Evolutionary conservation across 192 early-diverging fungal species (phyloP).

Genomic region (Lunasporangiospora selenospora): DNA sequence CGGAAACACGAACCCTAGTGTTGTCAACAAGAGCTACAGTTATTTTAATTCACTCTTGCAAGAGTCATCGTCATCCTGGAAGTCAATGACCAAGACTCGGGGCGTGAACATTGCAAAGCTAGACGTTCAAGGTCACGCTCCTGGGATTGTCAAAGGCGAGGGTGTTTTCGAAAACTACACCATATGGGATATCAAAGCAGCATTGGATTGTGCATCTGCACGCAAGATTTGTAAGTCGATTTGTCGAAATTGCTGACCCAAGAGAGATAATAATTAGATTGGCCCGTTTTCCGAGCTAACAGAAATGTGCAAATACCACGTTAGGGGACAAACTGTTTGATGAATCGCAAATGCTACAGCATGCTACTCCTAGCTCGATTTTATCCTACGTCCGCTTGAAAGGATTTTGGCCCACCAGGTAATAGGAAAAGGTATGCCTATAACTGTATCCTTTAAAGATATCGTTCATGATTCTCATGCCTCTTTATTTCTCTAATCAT

Average conservation of each 20-base stretch:
- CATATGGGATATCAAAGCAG: conserved; percentile 59
- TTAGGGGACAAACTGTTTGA: conserved; percentile 56
- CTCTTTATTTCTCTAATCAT: conserved; percentile 12
- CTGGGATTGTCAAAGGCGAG: conserved; percentile 47
- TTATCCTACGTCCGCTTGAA: conserved; percentile 51
- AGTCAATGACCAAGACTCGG: conserved; percentile 23
- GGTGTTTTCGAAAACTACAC: conserved; percentile 49
- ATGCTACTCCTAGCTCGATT: conserved; percentile 43
- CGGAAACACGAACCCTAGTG: conserved; percentile 31
- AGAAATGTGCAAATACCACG: too few relatives aligned
- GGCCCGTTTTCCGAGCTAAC: too few relatives aligned
- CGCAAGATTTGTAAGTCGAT: conserved; percentile 47
- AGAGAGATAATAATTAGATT: too few relatives aligned
- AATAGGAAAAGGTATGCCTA: neutral
- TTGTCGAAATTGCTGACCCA: too few relatives aligned
- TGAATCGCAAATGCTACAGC: conserved; percentile 43
- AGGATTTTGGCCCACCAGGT: conserved; percentile 57
- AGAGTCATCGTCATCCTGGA: conserved; percentile 41
- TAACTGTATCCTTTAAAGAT: neutral
- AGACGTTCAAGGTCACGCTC: conserved; percentile 44
- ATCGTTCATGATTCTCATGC: conserved; percentile 6
- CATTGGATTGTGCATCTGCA: conserved; percentile 47
- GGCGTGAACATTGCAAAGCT: conserved; percentile 36
- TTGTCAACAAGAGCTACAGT: conserved; percentile 34
- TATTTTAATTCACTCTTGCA: conserved; percentile 41